Percentiles rank a stretch among this genome's conserved stretches.
These are phyloP conservation scores for Fraxinus ornus DNA, from an alignment of 305 asterid genomes.

Conservation along the genomic window DNA sequence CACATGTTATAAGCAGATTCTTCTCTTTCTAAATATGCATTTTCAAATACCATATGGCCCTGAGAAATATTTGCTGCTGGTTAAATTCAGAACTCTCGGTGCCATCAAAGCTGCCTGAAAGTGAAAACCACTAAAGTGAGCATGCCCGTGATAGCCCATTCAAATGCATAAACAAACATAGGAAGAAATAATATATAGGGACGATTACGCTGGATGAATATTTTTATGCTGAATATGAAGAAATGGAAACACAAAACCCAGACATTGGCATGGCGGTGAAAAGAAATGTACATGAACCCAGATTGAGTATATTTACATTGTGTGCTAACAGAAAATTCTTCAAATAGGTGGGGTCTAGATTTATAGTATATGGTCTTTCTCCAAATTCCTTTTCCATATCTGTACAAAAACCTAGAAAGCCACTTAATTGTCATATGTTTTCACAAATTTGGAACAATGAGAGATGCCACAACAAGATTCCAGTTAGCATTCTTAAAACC, in stretches of 20 bases:
- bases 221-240: background rate
- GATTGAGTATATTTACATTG: background rate
- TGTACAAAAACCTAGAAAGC: background rate
- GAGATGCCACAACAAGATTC: background rate
- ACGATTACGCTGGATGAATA: background rate
- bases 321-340: background rate
- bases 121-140: background rate
- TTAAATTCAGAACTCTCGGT: slow-evolving; percentile 66
- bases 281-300: background rate
- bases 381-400: background rate
- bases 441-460: background rate
- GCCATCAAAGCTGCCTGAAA: slow-evolving; percentile 94
- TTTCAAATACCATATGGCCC: slow-evolving; percentile 73
- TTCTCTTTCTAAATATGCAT: background rate
- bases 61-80: slow-evolving; percentile 60
- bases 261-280: background rate
- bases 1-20: background rate
- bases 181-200: background rate
- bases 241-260: background rate
- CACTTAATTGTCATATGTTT: background rate
- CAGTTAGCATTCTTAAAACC: background rate
- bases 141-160: background rate
- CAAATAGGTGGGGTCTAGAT: background rate
- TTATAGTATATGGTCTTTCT: background rate
- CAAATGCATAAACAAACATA: background rate